Base-by-base conservation (phyloP, 768 basidiomycete genomes). In the Russula griseocarnosa region DNA sequence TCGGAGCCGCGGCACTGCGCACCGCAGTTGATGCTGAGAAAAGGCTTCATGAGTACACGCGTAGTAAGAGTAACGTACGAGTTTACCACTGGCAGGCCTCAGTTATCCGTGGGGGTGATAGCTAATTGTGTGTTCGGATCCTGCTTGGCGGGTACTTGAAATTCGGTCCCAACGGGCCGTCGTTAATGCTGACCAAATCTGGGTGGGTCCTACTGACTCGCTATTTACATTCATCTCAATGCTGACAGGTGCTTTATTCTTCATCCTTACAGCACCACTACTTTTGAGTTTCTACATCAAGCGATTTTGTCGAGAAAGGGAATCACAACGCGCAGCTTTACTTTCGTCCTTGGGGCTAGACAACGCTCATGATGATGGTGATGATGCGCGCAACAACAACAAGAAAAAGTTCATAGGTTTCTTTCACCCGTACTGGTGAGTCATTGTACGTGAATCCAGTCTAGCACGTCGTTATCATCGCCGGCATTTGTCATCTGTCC, bases 401-500 rank as follows among this genome's bases (percentile, higher is more conserved):
- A 22, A 73, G 52, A 55, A 69, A 63, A 76, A 70, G 52, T 74
- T 94, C 22, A 78, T 94, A 3, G 94, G 90, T 0, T 89, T 95
- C 76, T 96, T 97, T 73, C 95, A 98, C 77, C 95, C 95, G 0
- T 98, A 95, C 73, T 98, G 94, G 94, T 94, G 70, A 76, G 84
- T 71, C 16, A 6, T 50, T 11, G 34, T 32, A 14, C 8, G 8
- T 51, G 26, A 20, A 20, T n/a, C 10, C n/a, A 18, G 11, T 20
- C 20, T n/a, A 40, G 28, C 51, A 56, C 22, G n/a, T 30, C n/a
- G 18, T 46, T n/a, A 20, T 36, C n/a, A n/a, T n/a, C 36, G 13
- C 13, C 13, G 22, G 34, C 34, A 34, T 34, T 11, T 34, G 10
- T 34, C 34, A 36, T 36, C 13, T 36, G 36, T 36, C 38, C 6